phyloP scores from a whole-genome alignment of 768 basidiomycete species.

The Gloeopeniophorella convolvens region DNA sequence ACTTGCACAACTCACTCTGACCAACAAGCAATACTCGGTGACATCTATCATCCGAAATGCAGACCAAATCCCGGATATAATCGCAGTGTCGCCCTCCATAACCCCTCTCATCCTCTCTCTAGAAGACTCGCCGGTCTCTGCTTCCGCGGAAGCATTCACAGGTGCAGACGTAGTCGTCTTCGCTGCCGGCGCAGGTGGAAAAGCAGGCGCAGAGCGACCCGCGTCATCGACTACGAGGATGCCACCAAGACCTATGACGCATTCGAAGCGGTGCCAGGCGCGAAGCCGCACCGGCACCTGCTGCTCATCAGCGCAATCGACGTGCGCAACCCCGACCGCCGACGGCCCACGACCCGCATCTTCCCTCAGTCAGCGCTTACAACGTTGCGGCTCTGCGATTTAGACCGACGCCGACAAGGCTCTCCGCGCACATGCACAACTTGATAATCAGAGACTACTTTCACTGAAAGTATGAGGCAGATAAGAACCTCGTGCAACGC shows the following conservation, averaged over 20 bases:
- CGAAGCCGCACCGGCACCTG: conserved; percentile 48
- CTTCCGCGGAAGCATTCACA: conserved; percentile 42
- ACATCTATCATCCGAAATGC: conserved; percentile 50
- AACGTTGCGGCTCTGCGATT: too few species aligned
- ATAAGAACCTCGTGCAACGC: conserved; percentile 38
- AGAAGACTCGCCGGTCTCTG: conserved; percentile 40
- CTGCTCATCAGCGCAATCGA: conserved; percentile 58
- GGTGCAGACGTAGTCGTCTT: conserved; percentile 33
- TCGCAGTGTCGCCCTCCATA: conserved; percentile 30
- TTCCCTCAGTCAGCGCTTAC: background rate
- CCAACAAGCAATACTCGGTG: conserved; percentile 34
- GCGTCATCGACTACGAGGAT: conserved; percentile 54
- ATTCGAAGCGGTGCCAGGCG: conserved; percentile 42
- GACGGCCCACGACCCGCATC: background rate
- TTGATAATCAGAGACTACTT: conserved; percentile 37
- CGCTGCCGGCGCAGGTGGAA: conserved; percentile 48
- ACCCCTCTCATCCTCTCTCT: conserved; percentile 50
- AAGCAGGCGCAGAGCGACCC: conserved; percentile 50
- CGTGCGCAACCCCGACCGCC: conserved; percentile 40
- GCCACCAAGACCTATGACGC: conserved; percentile 68
- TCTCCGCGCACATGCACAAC: conserved; percentile 37
- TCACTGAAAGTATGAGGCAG: conserved; percentile 39
- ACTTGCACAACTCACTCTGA: conserved; percentile 41
- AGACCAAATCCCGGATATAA: conserved; percentile 43
- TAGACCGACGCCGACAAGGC: conserved; percentile 43